A percentile compares a stretch with the other conserved stretches of the same genome.
Conservation (phyloP, 768 basidiomycete species). For the Tylopilus subfusipes region DNA sequence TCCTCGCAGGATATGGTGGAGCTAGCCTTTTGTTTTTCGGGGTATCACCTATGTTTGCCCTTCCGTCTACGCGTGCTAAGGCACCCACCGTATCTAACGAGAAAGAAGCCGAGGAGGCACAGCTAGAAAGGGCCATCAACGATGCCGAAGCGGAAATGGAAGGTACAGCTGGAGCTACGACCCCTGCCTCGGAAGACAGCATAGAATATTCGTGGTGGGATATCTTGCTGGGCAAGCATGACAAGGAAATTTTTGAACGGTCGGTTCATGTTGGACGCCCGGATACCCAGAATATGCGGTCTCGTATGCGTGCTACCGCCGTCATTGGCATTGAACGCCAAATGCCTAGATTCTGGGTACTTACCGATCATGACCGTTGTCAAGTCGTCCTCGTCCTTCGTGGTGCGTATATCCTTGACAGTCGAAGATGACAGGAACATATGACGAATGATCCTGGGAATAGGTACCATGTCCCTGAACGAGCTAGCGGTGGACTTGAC, state of each 20-base stretch:
- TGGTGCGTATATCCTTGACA: slow-evolving; percentile 36
- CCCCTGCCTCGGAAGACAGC: slow-evolving; percentile 21
- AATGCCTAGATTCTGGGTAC: slow-evolving; percentile 84
- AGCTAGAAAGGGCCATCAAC: slow-evolving; percentile 62
- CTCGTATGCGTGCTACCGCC: slow-evolving; percentile 52
- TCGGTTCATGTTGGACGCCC: slow-evolving; percentile 38
- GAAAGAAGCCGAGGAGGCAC: slow-evolving; percentile 55
- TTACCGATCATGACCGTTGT: slow-evolving; percentile 71
- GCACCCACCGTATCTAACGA: slow-evolving; percentile 33
- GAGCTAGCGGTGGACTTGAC: slow-evolving; percentile 84
- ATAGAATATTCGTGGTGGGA: slow-evolving; percentile 78
- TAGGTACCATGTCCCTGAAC: slow-evolving; percentile 83
- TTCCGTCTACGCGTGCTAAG: slow-evolving; percentile 23
- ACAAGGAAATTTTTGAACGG: slow-evolving; percentile 76
- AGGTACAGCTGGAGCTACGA: slow-evolving; percentile 31
- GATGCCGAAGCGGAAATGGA: slow-evolving; percentile 67
- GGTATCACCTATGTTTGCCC: slow-evolving; percentile 39
- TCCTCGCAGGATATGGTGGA: slow-evolving; percentile 81
- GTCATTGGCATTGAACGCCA: slow-evolving; percentile 63
- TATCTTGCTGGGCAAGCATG: slow-evolving; percentile 73
- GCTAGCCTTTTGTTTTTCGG: slow-evolving; percentile 81
- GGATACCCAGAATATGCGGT: slow-evolving; percentile 23
- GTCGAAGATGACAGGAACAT: not conserved
- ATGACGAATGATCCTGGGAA: slow-evolving; percentile 5
- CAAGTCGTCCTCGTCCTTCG: slow-evolving; percentile 76